A percentile compares a stretch with the other conserved stretches of the same genome.
phyloP scores from a whole-genome alignment of 495 filamentous ascomycete species.

The Evernia prunastri region DNA sequence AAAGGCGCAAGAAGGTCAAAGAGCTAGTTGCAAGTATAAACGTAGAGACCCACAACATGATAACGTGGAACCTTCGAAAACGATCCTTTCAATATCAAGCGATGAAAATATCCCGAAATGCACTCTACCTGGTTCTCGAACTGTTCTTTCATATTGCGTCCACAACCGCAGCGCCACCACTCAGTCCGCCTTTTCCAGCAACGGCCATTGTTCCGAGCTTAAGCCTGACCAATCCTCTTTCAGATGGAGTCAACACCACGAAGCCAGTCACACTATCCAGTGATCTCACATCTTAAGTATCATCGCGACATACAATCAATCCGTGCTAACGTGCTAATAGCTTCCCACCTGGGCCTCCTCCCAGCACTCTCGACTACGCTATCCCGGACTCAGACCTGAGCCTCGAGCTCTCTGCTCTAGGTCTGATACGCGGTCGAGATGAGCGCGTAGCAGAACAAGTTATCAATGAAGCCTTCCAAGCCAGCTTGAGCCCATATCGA shows the following conservation, averaged over 20 bases:
- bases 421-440: neutral
- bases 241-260: neutral
- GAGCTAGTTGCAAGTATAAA: neutral
- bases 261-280: neutral
- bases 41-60: neutral
- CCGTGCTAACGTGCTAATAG: neutral
- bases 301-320: neutral
- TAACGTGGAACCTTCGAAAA: neutral
- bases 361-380: neutral
- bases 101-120: neutral
- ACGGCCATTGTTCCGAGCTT: neutral
- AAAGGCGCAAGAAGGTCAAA: neutral
- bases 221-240: neutral
- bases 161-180: neutral
- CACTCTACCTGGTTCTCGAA: neutral
- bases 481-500: neutral
- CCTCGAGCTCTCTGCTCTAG: neutral
- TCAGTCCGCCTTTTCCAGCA: neutral
- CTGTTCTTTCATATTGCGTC: neutral
- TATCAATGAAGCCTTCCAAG: neutral
- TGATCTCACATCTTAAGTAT: neutral
- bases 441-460: neutral
- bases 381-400: neutral
- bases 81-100: neutral
- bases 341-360: neutral